phyloP scores from a whole-genome alignment of 352 stramenopile species.

The Pythium apleroticum region DNA sequence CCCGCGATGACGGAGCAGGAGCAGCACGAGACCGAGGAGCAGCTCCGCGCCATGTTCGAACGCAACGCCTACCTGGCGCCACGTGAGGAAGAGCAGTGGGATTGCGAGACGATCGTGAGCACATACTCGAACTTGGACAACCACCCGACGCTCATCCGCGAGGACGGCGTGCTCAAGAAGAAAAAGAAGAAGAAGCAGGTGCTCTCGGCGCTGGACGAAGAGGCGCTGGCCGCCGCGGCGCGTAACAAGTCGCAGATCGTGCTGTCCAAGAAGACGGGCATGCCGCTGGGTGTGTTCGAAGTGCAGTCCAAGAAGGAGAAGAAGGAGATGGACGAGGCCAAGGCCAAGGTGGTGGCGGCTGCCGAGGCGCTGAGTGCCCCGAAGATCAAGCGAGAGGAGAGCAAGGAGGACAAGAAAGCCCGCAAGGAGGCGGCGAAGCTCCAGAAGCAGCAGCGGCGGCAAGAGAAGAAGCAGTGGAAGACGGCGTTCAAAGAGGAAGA shows the following conservation, averaged over 20 bases:
- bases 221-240: conserved; percentile 24
- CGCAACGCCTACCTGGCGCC: conserved; percentile 67
- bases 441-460: conserved; percentile 87
- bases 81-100: conserved; percentile 86
- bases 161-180: conserved; percentile 50
- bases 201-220: conserved; percentile 21
- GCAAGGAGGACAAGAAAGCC: conserved; percentile 90
- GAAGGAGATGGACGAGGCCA: conserved; percentile 12
- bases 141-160: conserved; percentile 92
- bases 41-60: conserved; percentile 50
- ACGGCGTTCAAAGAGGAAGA: conserved; percentile 93
- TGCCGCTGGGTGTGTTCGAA: conserved; percentile 92
- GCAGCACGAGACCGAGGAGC: conserved; percentile 28
- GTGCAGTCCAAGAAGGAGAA: conserved; percentile 31
- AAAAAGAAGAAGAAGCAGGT: conserved; percentile 84
- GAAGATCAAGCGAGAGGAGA: conserved; percentile 82
- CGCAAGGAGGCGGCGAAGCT: conserved; percentile 93
- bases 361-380: conserved; percentile 1
- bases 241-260: conserved; percentile 74
- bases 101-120: conserved; percentile 97
- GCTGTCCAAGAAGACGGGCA: conserved; percentile 94
- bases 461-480: conserved; percentile 95
- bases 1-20: conserved; percentile 31
- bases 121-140: conserved; percentile 99
- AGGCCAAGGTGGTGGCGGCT: not conserved